Percentiles rank a stretch among this genome's conserved stretches.
phyloP scores from a whole-genome alignment of 2,329 filamentous ascomycete genomes.

The Fusarium penzigii region DNA sequence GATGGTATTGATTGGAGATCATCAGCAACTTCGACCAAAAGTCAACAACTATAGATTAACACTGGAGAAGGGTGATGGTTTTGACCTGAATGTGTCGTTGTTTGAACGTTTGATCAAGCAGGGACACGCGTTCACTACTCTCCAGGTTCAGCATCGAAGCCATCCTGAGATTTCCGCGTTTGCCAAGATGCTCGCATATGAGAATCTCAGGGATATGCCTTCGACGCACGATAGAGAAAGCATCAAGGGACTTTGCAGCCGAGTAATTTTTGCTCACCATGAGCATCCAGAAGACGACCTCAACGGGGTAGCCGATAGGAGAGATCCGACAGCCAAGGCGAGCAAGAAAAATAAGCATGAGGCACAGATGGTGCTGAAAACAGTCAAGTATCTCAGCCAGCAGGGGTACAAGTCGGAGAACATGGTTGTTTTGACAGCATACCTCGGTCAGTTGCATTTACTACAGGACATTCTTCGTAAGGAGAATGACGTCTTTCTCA shows the following conservation, averaged over 20 bases:
- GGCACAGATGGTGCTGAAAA: conserved; percentile 63
- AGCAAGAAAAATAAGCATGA: conserved; percentile 66
- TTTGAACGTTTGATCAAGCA: conserved; percentile 67
- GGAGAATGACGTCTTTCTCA: conserved; percentile 65
- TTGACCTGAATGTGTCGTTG: conserved; percentile 65
- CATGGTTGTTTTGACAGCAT: conserved; percentile 71
- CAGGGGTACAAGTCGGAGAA: conserved; percentile 68
- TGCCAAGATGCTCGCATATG: conserved; percentile 61
- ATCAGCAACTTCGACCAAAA: conserved; percentile 72
- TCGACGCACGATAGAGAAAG: conserved; percentile 47
- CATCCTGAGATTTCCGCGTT: conserved; percentile 65
- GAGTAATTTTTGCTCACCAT: conserved; percentile 70
- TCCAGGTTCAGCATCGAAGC: conserved; percentile 68
- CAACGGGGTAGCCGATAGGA: conserved; percentile 44
- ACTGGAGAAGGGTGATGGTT: conserved; percentile 65
- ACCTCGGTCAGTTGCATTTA: conserved; percentile 66
- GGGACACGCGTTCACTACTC: conserved; percentile 53
- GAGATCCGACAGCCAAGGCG: conserved; percentile 48
- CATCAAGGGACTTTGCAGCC: conserved; percentile 58
- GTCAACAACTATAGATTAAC: conserved; percentile 60
- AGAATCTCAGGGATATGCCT: conserved; percentile 55
- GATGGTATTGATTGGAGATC: conserved; percentile 71
- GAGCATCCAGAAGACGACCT: conserved; percentile 51
- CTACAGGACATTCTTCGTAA: conserved; percentile 53
- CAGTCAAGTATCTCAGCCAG: conserved; percentile 67